Percentiles rank a stretch among this genome's conserved stretches.
These are phyloP conservation scores for Lecanosticta acicola DNA, from an alignment of 2,329 filamentous ascomycete genomes.

Conservation along the genomic window DNA sequence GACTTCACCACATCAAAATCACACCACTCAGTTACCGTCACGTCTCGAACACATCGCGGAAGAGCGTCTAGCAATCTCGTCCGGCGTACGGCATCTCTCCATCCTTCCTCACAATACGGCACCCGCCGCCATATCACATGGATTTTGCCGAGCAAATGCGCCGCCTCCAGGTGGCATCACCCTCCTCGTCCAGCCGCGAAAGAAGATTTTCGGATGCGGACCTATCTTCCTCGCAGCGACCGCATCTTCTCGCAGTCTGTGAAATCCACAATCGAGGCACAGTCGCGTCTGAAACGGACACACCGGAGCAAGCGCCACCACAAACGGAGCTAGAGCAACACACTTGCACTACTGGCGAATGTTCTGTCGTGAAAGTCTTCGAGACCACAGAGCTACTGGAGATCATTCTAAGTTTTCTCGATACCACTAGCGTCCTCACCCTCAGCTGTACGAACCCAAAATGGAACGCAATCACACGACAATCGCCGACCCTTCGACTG, in stretches of 20 bases:
- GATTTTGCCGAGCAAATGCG: not conserved
- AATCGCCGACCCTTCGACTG: constrained; percentile 23
- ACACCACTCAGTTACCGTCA: too few species aligned
- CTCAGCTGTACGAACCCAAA: constrained; percentile 15
- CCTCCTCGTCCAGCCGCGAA: constrained; percentile 2
- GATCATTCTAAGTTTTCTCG: constrained; percentile 17
- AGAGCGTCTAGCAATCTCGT: too few species aligned
- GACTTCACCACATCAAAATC: too few species aligned
- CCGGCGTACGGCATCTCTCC: too few species aligned
- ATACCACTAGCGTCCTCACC: constrained; percentile 17
- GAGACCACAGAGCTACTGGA: constrained; percentile 25
- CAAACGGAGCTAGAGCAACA: constrained; percentile 3
- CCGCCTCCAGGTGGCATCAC: not conserved
- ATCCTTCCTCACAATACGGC: not conserved
- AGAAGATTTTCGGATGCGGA: constrained; percentile 13
- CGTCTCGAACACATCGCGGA: too few species aligned
- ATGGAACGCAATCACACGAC: constrained; percentile 15
- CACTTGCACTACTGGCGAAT: constrained; percentile 6
- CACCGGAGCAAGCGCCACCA: not conserved
- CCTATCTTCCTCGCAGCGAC: not conserved
- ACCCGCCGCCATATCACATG: not conserved
- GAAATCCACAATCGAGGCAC: not conserved
- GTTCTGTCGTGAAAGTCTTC: constrained; percentile 21
- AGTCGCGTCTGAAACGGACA: not conserved
- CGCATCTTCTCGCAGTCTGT: not conserved